A percentile compares a stretch with the other conserved stretches of the same genome.
Evolutionary conservation across 2,329 filamentous ascomycete genomes (phyloP).

Genomic region (Colletotrichum noveboracense): DNA sequence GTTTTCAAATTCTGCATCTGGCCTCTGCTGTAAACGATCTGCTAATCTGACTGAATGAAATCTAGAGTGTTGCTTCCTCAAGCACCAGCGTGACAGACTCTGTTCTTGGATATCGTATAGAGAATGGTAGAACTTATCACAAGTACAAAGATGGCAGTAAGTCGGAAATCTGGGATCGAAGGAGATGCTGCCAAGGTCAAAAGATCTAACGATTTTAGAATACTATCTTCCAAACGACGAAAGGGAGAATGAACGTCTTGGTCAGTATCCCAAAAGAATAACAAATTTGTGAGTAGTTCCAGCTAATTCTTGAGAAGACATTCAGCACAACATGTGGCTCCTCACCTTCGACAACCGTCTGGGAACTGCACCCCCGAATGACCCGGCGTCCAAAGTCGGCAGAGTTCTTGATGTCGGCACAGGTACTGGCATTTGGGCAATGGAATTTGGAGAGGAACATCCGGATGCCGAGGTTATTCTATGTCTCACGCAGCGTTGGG

Average conservation of each 20-base stretch:
- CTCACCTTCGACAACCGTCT: conserved; percentile 28
- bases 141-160: conserved; percentile 24
- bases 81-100: neutral
- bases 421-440: conserved; percentile 49
- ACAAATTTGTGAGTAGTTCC: too few species aligned
- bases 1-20: neutral
- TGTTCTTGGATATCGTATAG: neutral
- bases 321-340: conserved; percentile 32
- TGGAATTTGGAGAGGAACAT: conserved; percentile 45
- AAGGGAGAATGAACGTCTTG: conserved; percentile 27
- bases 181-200: too few species aligned
- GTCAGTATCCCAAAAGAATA: neutral
- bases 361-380: conserved; percentile 22
- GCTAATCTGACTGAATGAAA: too few species aligned
- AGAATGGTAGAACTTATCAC: conserved; percentile 13
- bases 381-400: neutral
- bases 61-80: neutral
- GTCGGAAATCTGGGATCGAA: neutral
- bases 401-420: conserved; percentile 50
- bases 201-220: neutral
- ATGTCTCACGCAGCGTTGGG: too few species aligned
- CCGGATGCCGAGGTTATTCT: conserved; percentile 28
- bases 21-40: too few species aligned
- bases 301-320: conserved; percentile 9
- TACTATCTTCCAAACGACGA: conserved; percentile 30